Base-by-base conservation (phyloP, 129 eudicot species). In the Flaveria bidentis region DNA sequence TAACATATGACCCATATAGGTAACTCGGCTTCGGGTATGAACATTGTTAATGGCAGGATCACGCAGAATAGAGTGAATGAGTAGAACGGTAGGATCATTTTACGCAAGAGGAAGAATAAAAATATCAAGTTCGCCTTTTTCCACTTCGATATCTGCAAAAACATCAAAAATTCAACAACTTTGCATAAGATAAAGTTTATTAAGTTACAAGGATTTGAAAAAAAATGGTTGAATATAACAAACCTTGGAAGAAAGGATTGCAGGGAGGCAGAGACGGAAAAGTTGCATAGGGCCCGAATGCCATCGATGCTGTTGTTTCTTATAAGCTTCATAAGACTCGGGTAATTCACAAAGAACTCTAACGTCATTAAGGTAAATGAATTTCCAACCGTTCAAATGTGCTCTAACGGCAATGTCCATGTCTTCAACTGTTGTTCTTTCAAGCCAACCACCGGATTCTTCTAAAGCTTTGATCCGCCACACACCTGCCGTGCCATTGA, bases 401-500 rank as follows among this genome's bases (percentile, higher is more conserved):
- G 91, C 93, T 68, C 93, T 80, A 42, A 88, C 90, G 2, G 93
- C 93, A 78, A 88, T 88, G 64, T 88, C 93, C 93, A 88, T 88
- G 61, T 88, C 93, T 76, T 91, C 97, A 2, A 91, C 97, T 0
- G 97, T 91, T 49, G 97, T 92, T 84, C 97, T 76, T 57, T 93
- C 98, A 14, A 93, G 92, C 98, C 98, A 93, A 25, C 98, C 98
- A 17, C 98, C 98, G 0, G 98, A 93, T 2, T 93, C 97, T 78
- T 93, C 98, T 75, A 93, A 82, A 17, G 98, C 97, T 84, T 86
- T 88, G 63, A 92, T 92, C 81, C 98, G 87, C 98, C 98, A 92
- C 1, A 92, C 98, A 12, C 98, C 98, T n/a, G 98, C 98, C 4
- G 98, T 92, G 17, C 98, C 98, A 76, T 91, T 91, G 84, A 91